Conservation (phyloP, 1,284 basidiomycete genomes). For the Sporisorium iseilematis-ciliati region DNA sequence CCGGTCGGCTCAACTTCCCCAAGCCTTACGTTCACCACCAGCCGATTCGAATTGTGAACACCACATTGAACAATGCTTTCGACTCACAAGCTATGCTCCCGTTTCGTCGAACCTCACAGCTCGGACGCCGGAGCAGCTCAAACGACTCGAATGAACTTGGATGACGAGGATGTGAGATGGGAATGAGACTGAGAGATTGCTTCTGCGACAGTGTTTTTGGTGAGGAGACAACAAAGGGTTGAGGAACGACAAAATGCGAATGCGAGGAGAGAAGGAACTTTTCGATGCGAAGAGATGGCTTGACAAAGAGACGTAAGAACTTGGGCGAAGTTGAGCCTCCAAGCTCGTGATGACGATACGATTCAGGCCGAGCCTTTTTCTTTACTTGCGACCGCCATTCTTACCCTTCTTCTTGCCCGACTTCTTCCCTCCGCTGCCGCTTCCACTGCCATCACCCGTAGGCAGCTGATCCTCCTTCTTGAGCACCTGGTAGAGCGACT, state of each 20-base stretch:
- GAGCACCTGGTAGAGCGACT: slow-evolving; percentile 46
- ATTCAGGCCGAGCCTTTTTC: neutral
- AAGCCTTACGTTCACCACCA: no score
- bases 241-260: neutral
- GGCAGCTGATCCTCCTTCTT: slow-evolving; percentile 49
- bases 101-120: neutral
- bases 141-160: neutral
- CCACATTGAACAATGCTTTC: no score
- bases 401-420: slow-evolving; percentile 34
- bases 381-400: slow-evolving; percentile 24
- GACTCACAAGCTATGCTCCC: no score
- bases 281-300: neutral
- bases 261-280: neutral
- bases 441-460: neutral
- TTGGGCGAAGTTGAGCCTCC: no score
- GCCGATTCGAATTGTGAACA: no score
- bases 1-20: no score
- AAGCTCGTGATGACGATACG: neutral
- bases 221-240: no score
- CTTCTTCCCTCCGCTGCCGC: slow-evolving; percentile 18
- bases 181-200: neutral
- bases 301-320: neutral
- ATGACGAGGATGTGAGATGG: neutral
- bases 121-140: neutral
- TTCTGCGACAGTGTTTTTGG: neutral